Conservation (phyloP, 1,284 basidiomycete species). For the Boletus mariae region DNA sequence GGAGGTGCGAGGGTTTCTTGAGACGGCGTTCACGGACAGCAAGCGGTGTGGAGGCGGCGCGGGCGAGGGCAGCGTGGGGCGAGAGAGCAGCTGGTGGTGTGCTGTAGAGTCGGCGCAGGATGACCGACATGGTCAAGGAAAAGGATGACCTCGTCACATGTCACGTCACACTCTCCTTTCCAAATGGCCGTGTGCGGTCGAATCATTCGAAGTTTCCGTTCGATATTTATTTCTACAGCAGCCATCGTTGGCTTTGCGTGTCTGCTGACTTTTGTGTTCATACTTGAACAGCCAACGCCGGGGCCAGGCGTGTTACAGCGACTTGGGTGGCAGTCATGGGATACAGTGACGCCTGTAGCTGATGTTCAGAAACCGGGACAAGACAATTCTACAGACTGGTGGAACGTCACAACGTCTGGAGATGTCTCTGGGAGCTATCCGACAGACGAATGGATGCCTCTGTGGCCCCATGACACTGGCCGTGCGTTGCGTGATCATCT, state of each 20-base stretch:
- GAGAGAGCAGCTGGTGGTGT: conserved; percentile 36
- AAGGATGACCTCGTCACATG: conserved; percentile 5
- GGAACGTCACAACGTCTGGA: conserved; percentile 51
- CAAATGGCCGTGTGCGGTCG: conserved; percentile 31
- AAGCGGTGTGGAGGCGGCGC: conserved; percentile 64
- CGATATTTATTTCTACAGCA: conserved; percentile 54
- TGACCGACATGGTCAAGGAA: background rate
- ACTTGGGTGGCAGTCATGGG: conserved; percentile 93
- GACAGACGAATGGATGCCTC: conserved; percentile 77
- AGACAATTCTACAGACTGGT: conserved; percentile 54
- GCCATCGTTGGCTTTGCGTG: conserved; percentile 63
- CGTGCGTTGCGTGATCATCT: conserved; percentile 43
- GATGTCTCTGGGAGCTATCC: conserved; percentile 59
- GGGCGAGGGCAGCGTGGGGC: conserved; percentile 49
- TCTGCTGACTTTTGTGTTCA: conserved; percentile 70
- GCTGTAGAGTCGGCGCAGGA: conserved; percentile 46
- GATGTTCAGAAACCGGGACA: conserved; percentile 15
- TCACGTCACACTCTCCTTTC: background rate
- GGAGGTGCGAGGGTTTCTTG: conserved; percentile 41
- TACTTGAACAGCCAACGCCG: conserved; percentile 70
- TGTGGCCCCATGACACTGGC: conserved; percentile 80
- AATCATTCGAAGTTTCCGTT: conserved; percentile 41
- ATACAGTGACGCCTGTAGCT: conserved; percentile 43
- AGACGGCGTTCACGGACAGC: conserved; percentile 68
- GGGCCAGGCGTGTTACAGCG: conserved; percentile 70